Evolutionary conservation across 495 filamentous ascomycete genomes (phyloP).

Genomic region (Margaritispora aquatica): DNA sequence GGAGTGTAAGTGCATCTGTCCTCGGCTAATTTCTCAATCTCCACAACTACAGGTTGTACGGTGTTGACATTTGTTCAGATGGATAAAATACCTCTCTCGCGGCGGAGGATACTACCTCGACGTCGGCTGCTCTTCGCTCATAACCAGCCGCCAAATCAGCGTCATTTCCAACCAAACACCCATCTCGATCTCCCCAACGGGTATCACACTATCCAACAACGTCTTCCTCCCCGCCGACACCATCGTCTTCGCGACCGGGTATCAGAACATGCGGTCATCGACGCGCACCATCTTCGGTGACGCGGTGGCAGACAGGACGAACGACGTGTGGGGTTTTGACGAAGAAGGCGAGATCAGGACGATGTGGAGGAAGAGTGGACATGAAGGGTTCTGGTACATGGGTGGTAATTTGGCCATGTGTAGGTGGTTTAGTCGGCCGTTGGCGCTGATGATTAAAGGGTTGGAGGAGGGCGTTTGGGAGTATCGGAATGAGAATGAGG

Average conservation of each 20-base stretch:
- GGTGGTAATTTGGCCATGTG: conserved; percentile 73
- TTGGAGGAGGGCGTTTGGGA: conserved; percentile 45
- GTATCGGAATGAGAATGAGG: too few species aligned
- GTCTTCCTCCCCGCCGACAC: conserved; percentile 66
- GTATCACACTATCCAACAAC: conserved; percentile 49
- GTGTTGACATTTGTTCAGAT: neutral
- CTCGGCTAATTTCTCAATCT: too few species aligned
- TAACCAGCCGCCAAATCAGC: conserved; percentile 69
- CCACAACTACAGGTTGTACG: too few species aligned
- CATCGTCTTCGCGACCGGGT: conserved; percentile 80
- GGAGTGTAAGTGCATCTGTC: conserved; percentile 68
- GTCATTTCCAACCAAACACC: conserved; percentile 63
- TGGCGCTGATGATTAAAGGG: conserved; percentile 75
- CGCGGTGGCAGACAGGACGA: conserved; percentile 55
- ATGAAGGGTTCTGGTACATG: conserved; percentile 79
- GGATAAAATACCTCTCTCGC: conserved; percentile 40
- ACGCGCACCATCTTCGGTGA: conserved; percentile 63
- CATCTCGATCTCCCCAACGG: conserved; percentile 40
- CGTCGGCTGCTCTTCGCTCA: conserved; percentile 66
- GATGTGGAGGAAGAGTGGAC: conserved; percentile 67
- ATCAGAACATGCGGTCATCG: conserved; percentile 68
- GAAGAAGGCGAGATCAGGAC: conserved; percentile 64
- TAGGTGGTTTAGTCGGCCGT: conserved; percentile 61
- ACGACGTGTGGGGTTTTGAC: conserved; percentile 74
- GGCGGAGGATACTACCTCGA: conserved; percentile 82